Evolutionary conservation across 257 asterid genomes (phyloP), one percentile per base, ranked within the genome.

Genomic region (Solanum lycopersicoides): DNA sequence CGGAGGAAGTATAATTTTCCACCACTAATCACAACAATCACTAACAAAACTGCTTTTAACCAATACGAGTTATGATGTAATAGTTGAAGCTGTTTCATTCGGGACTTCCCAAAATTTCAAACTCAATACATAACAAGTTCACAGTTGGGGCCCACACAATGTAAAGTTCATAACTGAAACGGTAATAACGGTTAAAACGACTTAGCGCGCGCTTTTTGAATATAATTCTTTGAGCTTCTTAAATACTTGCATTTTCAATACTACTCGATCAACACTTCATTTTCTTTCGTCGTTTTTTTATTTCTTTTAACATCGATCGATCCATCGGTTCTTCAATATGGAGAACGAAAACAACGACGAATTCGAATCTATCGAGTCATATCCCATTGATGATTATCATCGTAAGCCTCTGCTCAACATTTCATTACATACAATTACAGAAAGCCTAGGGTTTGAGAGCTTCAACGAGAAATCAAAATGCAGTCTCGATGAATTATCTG

Each of bases 391-490:
- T 45, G 66, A 76, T 39, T 15, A 77, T 39, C 2, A 39, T 37
- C 1, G 39, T 75, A 16, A 37, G 13, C 6, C 34, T 12, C 35
- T 9, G 15, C 66, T 13, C 28, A 44, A 30, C 12, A 13, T 12
- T 76, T 42, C 60, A 13, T 86, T 34, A 23, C 76, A 69, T 25
- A 89, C 86, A 16, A 47, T 35, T 39, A 86, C 89, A 23, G 89
- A 86, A 18, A 65, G 75, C 84, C 12, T 87, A 44, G 89, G 89
- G 25, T 72, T 79, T 30, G 89, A 89, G 66, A 87, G 88, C 86
- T 59, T 87, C 9, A 84, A 37, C 15, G 86, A 20, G 60, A 76
- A 53, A 60, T n/a, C 14, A 3, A n/a, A 35, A 23, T 34, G 83
- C 9, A 4, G 8, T 71, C 28, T 30, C 6, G 3, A 80, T 10